Percentiles rank a stretch among this genome's conserved stretches.
Conservation (phyloP, 768 basidiomycete species). For the Suillus lakei region DNA sequence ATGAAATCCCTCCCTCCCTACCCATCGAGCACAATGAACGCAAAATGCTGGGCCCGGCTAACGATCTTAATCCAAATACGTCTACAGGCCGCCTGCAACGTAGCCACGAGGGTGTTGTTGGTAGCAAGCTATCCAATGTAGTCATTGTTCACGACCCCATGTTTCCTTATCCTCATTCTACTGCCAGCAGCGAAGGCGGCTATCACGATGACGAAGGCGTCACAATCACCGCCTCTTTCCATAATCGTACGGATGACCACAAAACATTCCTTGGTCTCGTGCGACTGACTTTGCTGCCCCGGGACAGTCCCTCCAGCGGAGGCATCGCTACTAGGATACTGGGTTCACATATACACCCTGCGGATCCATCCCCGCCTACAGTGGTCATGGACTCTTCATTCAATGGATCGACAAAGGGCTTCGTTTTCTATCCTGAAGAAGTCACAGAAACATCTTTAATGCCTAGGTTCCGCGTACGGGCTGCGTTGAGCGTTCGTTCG, state of each 20-base stretch:
- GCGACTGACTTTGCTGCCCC: conserved; percentile 3
- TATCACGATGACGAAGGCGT: conserved; percentile 2
- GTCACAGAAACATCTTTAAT: conserved; percentile 5
- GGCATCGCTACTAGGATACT: conserved; percentile 6
- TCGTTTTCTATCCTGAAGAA: conserved; percentile 9
- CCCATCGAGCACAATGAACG: background rate
- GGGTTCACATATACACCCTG: conserved; percentile 1
- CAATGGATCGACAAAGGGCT: conserved; percentile 4
- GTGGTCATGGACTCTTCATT: conserved; percentile 9
- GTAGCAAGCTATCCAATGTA: conserved; percentile 5
- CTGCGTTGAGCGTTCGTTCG: conserved; percentile 4
- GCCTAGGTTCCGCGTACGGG: conserved; percentile 5
- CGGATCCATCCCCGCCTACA: conserved; percentile 3
- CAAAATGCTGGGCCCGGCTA: background rate
- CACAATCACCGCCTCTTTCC: conserved; percentile 6
- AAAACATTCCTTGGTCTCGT: conserved; percentile 9
- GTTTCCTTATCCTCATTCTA: conserved; percentile 3
- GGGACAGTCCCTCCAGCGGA: background rate
- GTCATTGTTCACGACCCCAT: conserved; percentile 7
- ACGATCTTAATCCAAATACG: background rate
- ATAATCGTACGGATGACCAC: conserved; percentile 6
- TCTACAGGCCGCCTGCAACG: background rate
- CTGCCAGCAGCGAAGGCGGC: background rate
- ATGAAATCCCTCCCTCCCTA: background rate
- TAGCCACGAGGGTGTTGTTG: conserved; percentile 9